Evolutionary conservation across 2,329 filamentous ascomycete genomes (phyloP), one percentile per base, ranked within the genome.

Genomic region (Sporothrix schenckii): DNA sequence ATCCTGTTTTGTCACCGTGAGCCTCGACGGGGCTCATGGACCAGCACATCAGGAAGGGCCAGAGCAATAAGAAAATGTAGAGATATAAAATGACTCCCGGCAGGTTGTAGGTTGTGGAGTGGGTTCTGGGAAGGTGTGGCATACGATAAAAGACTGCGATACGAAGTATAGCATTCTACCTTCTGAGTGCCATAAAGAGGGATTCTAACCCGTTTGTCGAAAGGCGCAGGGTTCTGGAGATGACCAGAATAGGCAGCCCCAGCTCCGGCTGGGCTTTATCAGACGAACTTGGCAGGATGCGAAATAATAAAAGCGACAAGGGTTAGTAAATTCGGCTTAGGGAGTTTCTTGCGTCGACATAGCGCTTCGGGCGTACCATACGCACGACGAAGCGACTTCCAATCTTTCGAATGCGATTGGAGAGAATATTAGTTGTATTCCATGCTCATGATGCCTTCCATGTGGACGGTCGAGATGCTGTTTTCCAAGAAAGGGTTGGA

Each of bases 11-110:
- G 13, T 50, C 41, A 24, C 19, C n/a, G 44, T 53, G 47, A 24
- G 63, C 47, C 24, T 39, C n/a, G 34, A 39, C 53, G 10, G 30
- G 30, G 24, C 41, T 34, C 41, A 16, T 47, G 66, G 66, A 61
- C 66, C 54, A 69, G 30, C 44, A 13, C 27, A 14, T 44, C 66
- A 53, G 66, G 66, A 69, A 60, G 52, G 54, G 41, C 44, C 24
- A 27, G 27, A 44, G 53, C 52, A 60, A 68, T 16, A 68, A 58
- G 14, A 2, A 24, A 41, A 39, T 41, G 5, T 11, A 65, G 41
- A 65, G 41, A 19, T n/a, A 50, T 49, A 50, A 27, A 49, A 63
- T 44, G 21, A 61, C 41, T 44, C 34, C 61, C 24, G 41, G 24
- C 16, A 66, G 24, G 41, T 54, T 24, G 27, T 34, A 19, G 39